These are phyloP conservation scores for Linum lewisii DNA, from an alignment of 345 rosid species.

Conservation along the genomic window DNA sequence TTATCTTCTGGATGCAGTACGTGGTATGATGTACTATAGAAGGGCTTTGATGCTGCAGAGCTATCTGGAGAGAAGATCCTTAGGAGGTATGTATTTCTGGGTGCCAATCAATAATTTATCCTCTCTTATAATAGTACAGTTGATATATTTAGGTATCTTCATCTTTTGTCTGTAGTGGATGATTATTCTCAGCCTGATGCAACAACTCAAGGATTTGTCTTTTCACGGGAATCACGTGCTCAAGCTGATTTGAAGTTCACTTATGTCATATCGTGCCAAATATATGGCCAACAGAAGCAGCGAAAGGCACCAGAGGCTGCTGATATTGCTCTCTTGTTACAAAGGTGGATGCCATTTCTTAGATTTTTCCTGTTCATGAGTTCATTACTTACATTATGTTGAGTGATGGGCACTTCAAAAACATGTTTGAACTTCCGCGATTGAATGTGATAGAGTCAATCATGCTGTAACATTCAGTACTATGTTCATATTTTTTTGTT, in stretches of 20 bases:
- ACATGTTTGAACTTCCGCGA: neutral
- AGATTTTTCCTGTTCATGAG: neutral
- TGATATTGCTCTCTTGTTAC: conserved; percentile 85
- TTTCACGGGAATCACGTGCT: conserved; percentile 76
- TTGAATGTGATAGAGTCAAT: conserved; percentile 2
- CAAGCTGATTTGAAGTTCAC: conserved; percentile 96
- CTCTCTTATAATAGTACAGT: conserved; percentile 1
- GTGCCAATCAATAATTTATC: neutral
- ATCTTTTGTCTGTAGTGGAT: conserved; percentile 37
- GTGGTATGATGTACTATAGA: conserved; percentile 99
- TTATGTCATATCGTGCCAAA: conserved; percentile 95
- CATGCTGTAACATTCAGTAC: neutral
- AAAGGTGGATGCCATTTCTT: conserved; percentile 36
- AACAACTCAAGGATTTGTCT: conserved; percentile 57
- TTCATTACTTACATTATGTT: neutral
- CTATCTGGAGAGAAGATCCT: conserved; percentile 64
- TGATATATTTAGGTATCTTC: conserved; percentile 16
- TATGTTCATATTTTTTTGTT: conserved; percentile 8
- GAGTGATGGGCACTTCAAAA: neutral
- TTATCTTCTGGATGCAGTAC: conserved; percentile 52
- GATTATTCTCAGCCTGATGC: conserved; percentile 38
- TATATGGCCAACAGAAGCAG: conserved; percentile 96
- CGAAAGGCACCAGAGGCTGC: conserved; percentile 77
- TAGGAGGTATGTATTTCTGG: conserved; percentile 48
- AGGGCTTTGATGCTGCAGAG: conserved; percentile 98